Base-by-base conservation (phyloP, 2,329 filamentous ascomycete species). In the Aspergillus sp. region DNA sequence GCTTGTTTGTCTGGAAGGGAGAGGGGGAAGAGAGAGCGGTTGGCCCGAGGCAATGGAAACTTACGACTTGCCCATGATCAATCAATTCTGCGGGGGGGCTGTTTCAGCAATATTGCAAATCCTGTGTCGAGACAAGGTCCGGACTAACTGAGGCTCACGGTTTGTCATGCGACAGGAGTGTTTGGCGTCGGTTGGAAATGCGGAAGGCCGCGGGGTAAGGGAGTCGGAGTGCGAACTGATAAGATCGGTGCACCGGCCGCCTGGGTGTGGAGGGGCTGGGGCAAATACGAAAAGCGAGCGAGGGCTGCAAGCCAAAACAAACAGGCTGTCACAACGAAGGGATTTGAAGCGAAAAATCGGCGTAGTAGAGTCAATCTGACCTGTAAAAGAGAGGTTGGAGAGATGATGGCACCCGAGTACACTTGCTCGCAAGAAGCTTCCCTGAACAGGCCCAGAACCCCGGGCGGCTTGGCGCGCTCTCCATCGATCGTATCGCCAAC, bases 61-160 rank as follows among this genome's bases (percentile, higher is more conserved):
- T 72, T 68, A 74, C 71, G 71, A 74, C 64, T 74, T 74, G 48
- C 71, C 71, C 71, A 74, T 74, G 40, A 52, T 72, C 57, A 63
- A 66, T 57, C 49, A 59, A 59, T 57, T 57, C 50, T 39, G 33
- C 40, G 54, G 48, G 47, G 12, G 19, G 33, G 11, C 39, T 39
- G 50, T 3, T 51, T 6, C 4, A 39, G 44, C 12, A 8, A 41
- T 27, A 15, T 11, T 35, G 44, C 15, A 35, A 23, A n/a, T 50
- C 23, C 27, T 19, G 23, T 37, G 24, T 48, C 40, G 41, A 43
- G 31, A 35, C 19, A 11, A 43, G 39, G 23, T 40, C 44, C 48
- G 9, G 52, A 24, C 40, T 58, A 27, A 31, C 49, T 49, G 49
- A 48, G 24, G 49, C 44, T 41, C 49, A 52, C 43, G n/a, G 33